Conservation (phyloP, 257 asterid genomes). For the Nemophila menziesii region DNA sequence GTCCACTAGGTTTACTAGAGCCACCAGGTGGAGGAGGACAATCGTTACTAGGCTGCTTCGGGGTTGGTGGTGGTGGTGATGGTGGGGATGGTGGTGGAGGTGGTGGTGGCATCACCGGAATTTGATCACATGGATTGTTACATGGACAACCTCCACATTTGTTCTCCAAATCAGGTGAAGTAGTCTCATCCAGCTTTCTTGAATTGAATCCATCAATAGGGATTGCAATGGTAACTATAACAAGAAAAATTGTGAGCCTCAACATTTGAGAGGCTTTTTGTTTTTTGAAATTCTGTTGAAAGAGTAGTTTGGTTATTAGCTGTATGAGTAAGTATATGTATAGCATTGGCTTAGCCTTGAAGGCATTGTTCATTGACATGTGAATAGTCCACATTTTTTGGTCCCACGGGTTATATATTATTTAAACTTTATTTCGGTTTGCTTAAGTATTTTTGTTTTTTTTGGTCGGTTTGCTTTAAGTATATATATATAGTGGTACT, state of each 20-base stretch:
- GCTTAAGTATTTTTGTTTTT: neutral
- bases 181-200: constrained; percentile 23
- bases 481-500: too few relatives aligned
- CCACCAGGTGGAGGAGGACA: constrained; percentile 51
- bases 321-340: constrained; percentile 17
- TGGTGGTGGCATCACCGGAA: constrained; percentile 20
- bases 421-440: neutral
- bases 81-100: constrained; percentile 29
- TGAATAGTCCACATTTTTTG: neutral
- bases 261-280: constrained; percentile 9
- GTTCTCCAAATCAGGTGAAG: constrained; percentile 30
- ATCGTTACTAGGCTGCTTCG: constrained; percentile 22
- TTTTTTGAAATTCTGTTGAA: constrained; percentile 1
- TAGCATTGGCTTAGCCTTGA: neutral
- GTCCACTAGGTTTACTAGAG: constrained; percentile 20
- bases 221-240: constrained; percentile 4
- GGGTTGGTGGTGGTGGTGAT: constrained; percentile 14
- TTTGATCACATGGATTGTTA: constrained; percentile 37
- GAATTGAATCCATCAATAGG: constrained; percentile 11
- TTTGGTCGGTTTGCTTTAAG: too few relatives aligned
- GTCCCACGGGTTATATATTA: neutral
- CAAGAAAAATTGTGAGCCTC: constrained; percentile 3
- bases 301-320: constrained; percentile 1
- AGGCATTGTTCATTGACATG: neutral
- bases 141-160: constrained; percentile 76